These are phyloP conservation scores for Tulasnella sp. DNA, from an alignment of 768 basidiomycete genomes.

Conservation along the genomic window DNA sequence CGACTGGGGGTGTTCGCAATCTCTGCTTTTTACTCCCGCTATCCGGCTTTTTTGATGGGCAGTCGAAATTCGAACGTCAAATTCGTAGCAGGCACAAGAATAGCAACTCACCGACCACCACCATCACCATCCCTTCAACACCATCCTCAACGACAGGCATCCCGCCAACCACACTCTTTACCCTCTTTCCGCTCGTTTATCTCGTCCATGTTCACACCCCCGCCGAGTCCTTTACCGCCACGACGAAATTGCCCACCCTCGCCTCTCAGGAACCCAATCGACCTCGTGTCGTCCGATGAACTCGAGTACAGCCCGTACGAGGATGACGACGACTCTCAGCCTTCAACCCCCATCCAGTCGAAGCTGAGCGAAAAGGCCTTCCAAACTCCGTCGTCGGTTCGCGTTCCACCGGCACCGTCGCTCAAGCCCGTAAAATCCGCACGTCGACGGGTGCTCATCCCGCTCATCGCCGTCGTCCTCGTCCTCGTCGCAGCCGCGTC, in stretches of 20 bases:
- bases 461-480: background rate
- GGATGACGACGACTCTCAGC: background rate
- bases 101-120: background rate
- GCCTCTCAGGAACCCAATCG: background rate
- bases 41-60: background rate
- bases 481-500: background rate
- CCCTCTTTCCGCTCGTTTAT: background rate
- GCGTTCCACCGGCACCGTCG: background rate
- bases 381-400: background rate
- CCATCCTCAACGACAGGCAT: background rate
- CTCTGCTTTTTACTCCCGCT: background rate
- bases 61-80: background rate
- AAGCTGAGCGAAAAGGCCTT: background rate
- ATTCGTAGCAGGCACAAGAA: background rate
- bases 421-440: background rate
- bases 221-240: background rate
- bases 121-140: background rate
- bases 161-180: background rate
- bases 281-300: background rate
- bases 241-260: background rate
- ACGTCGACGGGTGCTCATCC: background rate
- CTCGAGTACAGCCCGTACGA: background rate
- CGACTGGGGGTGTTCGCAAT: background rate
- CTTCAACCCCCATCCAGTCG: background rate
- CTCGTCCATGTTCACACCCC: conserved; percentile 6